These are phyloP conservation scores for Rhodofomes roseus DNA, from an alignment of 1,284 basidiomycete genomes.

Conservation along the genomic window DNA sequence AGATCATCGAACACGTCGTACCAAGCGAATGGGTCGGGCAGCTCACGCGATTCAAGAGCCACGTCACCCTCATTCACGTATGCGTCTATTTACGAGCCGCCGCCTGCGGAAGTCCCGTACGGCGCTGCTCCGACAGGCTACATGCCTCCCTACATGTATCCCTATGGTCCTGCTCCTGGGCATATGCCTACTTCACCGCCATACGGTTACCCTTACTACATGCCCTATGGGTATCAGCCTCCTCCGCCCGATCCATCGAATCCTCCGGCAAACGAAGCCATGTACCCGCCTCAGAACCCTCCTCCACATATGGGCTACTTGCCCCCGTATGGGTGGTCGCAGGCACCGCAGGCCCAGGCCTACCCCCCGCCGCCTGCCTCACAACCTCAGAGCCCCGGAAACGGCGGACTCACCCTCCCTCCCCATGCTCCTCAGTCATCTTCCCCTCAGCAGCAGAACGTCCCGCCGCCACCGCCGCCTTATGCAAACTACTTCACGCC, in stretches of 20 bases:
- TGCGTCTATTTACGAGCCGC: constrained; percentile 64
- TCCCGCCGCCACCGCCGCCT: constrained; percentile 28
- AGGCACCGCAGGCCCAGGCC: constrained; percentile 30
- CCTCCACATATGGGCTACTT: constrained; percentile 28
- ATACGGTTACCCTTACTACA: constrained; percentile 40
- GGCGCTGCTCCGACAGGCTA: constrained; percentile 30
- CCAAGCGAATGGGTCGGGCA: constrained; percentile 49
- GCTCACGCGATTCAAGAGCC: constrained; percentile 65
- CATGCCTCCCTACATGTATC: constrained; percentile 30
- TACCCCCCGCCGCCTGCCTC: constrained; percentile 29
- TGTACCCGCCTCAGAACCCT: constrained; percentile 25
- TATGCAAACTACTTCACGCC: constrained; percentile 36
- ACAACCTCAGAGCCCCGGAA: constrained; percentile 21
- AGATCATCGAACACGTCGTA: constrained; percentile 48
- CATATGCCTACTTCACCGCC: constrained; percentile 28
- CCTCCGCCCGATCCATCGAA: constrained; percentile 35
- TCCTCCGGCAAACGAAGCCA: constrained; percentile 31
- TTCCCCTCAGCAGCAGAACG: constrained; percentile 21
- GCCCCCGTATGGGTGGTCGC: constrained; percentile 30
- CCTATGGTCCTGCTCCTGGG: constrained; percentile 24
- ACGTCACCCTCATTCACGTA: constrained; percentile 73
- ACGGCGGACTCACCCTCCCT: constrained; percentile 23
- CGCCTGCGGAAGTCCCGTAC: constrained; percentile 42
- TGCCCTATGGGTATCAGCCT: constrained; percentile 36
- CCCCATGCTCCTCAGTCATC: constrained; percentile 11